A percentile compares a stretch with the other conserved stretches of the same genome.
These are phyloP conservation scores for Rosa hybrid DNA, from an alignment of 331 rosid species.

Conservation along the genomic window DNA sequence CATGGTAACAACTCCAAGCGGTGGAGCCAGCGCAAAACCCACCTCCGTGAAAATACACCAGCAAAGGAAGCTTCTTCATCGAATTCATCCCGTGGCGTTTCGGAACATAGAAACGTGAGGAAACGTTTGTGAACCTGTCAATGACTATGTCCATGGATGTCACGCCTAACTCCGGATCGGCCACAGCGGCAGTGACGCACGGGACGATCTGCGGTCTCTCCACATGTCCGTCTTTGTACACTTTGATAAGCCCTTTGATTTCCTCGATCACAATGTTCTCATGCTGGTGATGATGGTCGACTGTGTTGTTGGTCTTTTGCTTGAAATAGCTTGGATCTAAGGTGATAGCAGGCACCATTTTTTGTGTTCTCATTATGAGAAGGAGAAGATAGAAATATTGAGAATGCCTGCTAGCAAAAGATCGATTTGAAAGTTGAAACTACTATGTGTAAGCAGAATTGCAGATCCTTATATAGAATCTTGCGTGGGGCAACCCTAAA, in stretches of 20 bases:
- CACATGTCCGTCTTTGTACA: constrained; percentile 62
- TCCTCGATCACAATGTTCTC: constrained; percentile 49
- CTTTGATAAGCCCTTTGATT: constrained; percentile 72
- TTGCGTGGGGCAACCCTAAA: too few relatives aligned
- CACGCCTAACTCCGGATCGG: constrained; percentile 43
- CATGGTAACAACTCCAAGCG: constrained; percentile 85
- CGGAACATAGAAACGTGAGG: constrained; percentile 90
- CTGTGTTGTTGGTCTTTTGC: constrained; percentile 24
- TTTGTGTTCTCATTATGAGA: constrained; percentile 22
- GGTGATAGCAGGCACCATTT: constrained; percentile 50
- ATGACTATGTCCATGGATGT: constrained; percentile 59
- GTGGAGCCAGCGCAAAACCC: constrained; percentile 91
- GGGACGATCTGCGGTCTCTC: constrained; percentile 68
- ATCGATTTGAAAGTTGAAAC: constrained; percentile 15
- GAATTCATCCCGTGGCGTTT: constrained; percentile 13
- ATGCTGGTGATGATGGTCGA: constrained; percentile 24
- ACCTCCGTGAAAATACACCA: constrained; percentile 87
- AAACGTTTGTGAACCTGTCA: constrained; percentile 48
- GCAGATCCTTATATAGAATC: constrained; percentile 20
- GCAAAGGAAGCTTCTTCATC: constrained; percentile 46
- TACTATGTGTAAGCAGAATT: not conserved
- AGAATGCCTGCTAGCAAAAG: not conserved
- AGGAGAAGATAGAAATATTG: not conserved
- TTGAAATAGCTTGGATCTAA: constrained; percentile 34
- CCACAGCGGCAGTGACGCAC: constrained; percentile 40